Evolutionary conservation across 768 basidiomycete species (phyloP).

Genomic region (Rhodotorula babjevae): DNA sequence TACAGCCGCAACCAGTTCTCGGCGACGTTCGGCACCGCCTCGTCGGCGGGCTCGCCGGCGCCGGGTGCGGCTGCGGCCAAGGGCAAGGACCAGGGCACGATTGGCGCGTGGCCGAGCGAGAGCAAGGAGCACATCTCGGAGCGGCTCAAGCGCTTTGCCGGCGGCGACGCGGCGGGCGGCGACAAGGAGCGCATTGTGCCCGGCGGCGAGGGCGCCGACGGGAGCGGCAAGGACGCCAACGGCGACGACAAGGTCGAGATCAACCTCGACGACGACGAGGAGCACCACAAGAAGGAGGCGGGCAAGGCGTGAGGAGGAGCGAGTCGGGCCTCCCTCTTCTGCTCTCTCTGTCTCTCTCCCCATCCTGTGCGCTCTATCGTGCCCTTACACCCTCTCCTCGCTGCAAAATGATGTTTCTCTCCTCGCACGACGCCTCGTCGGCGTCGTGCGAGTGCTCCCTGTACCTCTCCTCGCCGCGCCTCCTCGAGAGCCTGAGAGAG

Average conservation of each 20-base stretch:
- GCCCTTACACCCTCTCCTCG: no score
- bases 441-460: no score
- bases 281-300: neutral
- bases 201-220: slow-evolving; percentile 8
- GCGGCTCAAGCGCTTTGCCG: slow-evolving; percentile 32
- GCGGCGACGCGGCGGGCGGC: neutral
- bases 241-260: slow-evolving; percentile 19
- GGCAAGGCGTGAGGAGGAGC: neutral
- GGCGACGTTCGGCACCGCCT: slow-evolving; percentile 21
- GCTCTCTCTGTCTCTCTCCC: no score
- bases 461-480: no score
- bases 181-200: slow-evolving; percentile 33
- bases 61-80: neutral
- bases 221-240: no score
- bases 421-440: no score
- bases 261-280: slow-evolving; percentile 7
- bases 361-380: neutral
- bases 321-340: neutral
- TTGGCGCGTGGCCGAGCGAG: slow-evolving; percentile 35
- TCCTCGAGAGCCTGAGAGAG: no score
- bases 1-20: slow-evolving; percentile 24
- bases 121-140: slow-evolving; percentile 30
- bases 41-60: neutral
- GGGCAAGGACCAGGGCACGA: neutral
- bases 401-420: no score